Base-by-base conservation (phyloP, 73 alveolate genomes). In the Symbiodinium natans region DNA sequence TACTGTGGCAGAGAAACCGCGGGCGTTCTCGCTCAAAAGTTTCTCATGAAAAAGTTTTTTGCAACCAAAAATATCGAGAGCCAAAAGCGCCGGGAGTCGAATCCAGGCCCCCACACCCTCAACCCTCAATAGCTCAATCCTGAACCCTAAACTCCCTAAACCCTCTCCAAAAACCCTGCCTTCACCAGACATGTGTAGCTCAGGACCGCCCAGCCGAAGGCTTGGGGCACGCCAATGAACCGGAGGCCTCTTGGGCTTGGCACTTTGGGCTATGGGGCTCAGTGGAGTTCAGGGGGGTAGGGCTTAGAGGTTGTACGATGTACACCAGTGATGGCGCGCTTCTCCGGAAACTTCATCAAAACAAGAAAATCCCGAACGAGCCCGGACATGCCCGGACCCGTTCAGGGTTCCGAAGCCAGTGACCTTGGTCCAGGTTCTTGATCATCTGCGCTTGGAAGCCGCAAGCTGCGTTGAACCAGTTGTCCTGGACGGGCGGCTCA, bases 391-490 rank as follows among this genome's bases (percentile, higher is more conserved):
- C n/a, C n/a, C n/a, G 59, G 59, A 9, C 13, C 13, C 59, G 6
- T 56, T 56, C 31, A 31, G 75, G 75, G 31, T 29, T 63, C 33
- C 80, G 33, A 63, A 63, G 33, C 36, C 80, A 27, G 33, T 21
- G 71, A n/a, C 80, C 80, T 29, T 63, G 80, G 40, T 63, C 80
- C 80, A 63, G 80, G 80, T 63, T 29, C 31, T 23, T 63, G 38
- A 63, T 29, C 80, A 63, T 63, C 80, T 27, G 33, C 31, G 80
- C 80, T 0, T 63, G 80, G 27, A 63, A 63, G 29, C 80, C 80
- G 36, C 80, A 63, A 3, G 80, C 80, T 29, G 80, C 80, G 19
- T 63, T 63, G 80, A 63, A 63, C 80, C 80, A 63, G 80, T 63
- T 63, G 80, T 63, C 80, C 71, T 52, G 71, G 31, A 52, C 71